These are phyloP conservation scores for Penicillium coprophilum DNA, from an alignment of 495 filamentous ascomycete species.

Conservation along the genomic window DNA sequence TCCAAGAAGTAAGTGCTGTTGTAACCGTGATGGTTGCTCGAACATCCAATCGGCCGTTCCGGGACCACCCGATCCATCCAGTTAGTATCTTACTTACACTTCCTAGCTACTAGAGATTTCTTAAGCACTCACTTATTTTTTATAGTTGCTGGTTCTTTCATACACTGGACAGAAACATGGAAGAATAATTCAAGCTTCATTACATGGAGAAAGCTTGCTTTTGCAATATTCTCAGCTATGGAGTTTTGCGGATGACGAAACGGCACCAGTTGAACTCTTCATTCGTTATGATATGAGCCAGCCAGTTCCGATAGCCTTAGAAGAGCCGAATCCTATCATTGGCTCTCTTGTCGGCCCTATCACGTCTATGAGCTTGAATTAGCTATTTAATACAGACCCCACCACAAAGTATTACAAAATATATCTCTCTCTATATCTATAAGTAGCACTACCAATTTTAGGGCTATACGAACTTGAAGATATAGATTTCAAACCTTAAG, in stretches of 20 bases:
- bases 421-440: too few species aligned
- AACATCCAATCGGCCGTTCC: neutral
- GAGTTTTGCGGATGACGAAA: constrained; percentile 10
- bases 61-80: neutral
- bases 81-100: neutral
- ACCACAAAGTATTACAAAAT: too few species aligned
- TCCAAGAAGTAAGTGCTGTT: constrained; percentile 3
- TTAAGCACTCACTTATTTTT: neutral
- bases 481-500: too few species aligned
- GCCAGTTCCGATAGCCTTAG: neutral
- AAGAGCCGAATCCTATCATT: neutral
- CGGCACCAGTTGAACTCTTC: constrained; percentile 16
- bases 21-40: constrained; percentile 3
- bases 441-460: too few species aligned
- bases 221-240: constrained; percentile 21
- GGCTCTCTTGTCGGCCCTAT: neutral
- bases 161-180: constrained; percentile 10
- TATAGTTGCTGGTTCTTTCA: constrained; percentile 41
- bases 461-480: too few species aligned
- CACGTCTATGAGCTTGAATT: neutral
- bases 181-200: constrained; percentile 17
- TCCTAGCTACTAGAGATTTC: too few species aligned
- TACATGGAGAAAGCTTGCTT: constrained; percentile 3
- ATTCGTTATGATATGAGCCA: constrained; percentile 10
- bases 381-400: neutral